phyloP scores from a whole-genome alignment of 495 filamentous ascomycete species.

The Trypethelium eluteriae region DNA sequence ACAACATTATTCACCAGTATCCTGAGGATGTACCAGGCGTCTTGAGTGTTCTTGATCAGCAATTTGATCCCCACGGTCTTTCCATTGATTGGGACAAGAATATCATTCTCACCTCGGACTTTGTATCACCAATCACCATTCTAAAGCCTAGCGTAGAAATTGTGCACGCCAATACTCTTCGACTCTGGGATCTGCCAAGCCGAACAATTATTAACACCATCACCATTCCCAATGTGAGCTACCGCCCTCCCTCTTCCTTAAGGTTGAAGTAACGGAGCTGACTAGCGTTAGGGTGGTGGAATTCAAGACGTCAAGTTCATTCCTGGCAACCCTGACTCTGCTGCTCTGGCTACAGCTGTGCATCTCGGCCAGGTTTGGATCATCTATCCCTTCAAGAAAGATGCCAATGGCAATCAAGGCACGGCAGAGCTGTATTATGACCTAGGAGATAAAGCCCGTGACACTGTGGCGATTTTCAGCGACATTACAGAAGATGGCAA shows the following conservation, averaged over 20 bases:
- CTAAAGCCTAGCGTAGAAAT: slow-evolving; percentile 52
- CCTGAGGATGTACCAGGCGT: slow-evolving; percentile 46
- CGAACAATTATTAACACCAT: slow-evolving; percentile 53
- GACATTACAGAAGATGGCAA: slow-evolving; percentile 55
- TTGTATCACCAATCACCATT: slow-evolving; percentile 52
- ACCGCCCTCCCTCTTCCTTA: neutral
- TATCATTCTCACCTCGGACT: slow-evolving; percentile 54
- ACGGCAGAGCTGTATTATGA: slow-evolving; percentile 52
- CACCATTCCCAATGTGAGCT: slow-evolving; percentile 48
- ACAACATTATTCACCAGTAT: slow-evolving; percentile 55
- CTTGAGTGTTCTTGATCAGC: slow-evolving; percentile 50
- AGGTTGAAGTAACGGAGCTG: neutral
- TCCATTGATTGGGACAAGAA: slow-evolving; percentile 51
- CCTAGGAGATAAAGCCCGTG: slow-evolving; percentile 48
- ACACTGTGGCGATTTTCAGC: slow-evolving; percentile 54
- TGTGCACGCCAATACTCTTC: slow-evolving; percentile 47
- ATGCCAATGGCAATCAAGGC: slow-evolving; percentile 48
- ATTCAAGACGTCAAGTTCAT: slow-evolving; percentile 63
- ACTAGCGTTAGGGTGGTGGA: slow-evolving; percentile 42
- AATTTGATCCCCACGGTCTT: slow-evolving; percentile 56
- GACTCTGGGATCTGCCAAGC: slow-evolving; percentile 49
- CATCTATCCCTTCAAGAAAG: slow-evolving; percentile 53
- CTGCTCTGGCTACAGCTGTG: slow-evolving; percentile 55
- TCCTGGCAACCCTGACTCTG: slow-evolving; percentile 51
- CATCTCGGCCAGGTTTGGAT: slow-evolving; percentile 58